Percentiles rank a stretch among this genome's conserved stretches.
Conservation (phyloP, 1,284 basidiomycete genomes). For the Ganoderma boninense region DNA sequence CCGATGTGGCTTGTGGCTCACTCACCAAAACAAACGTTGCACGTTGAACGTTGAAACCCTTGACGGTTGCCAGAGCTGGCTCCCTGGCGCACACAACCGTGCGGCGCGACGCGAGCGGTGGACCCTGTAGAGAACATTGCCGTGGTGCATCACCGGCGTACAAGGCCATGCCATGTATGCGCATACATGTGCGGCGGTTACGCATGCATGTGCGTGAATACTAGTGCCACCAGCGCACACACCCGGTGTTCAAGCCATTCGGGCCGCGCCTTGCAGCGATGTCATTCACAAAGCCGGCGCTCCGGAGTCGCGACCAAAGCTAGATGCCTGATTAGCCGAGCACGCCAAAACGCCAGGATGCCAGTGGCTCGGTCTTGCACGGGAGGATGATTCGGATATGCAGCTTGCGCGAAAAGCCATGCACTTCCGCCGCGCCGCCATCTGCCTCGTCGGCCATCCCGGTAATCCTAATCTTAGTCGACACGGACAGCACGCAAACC, state of each 20-base stretch:
- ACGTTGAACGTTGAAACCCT: too few species aligned
- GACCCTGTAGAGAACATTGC: neutral
- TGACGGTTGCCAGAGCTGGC: neutral
- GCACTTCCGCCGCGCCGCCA: neutral
- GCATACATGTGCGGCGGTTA: neutral
- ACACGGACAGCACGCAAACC: neutral
- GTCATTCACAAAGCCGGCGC: neutral
- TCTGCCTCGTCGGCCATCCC: neutral
- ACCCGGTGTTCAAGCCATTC: neutral
- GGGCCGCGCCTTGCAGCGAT: neutral
- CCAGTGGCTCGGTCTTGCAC: neutral
- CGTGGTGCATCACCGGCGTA: neutral
- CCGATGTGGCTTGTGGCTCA: neutral
- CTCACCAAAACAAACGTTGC: neutral
- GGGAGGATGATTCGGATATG: neutral
- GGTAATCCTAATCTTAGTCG: constrained; percentile 1
- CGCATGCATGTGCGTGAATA: neutral
- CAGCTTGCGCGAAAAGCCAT: neutral
- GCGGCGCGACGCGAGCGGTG: neutral
- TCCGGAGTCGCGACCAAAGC: neutral
- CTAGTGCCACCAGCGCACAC: neutral
- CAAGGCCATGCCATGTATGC: neutral
- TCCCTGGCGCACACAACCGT: neutral
- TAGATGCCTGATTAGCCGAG: neutral
- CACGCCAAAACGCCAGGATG: neutral